Conservation (phyloP, 2,329 filamentous ascomycete species). For the Colletotrichum destructivum region DNA sequence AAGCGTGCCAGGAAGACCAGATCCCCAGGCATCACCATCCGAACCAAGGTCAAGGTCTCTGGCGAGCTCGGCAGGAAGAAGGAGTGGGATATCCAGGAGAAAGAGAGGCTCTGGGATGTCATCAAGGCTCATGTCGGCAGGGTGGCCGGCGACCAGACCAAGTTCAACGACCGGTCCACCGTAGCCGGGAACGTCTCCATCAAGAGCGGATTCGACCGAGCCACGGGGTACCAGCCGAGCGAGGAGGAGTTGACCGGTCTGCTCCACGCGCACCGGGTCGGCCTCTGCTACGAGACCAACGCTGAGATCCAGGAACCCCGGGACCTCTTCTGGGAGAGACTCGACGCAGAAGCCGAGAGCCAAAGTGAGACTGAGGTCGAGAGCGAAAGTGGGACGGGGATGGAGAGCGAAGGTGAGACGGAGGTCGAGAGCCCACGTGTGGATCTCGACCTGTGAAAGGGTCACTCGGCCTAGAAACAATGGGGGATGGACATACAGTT, state of each 20-base stretch:
- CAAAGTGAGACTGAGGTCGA: no score
- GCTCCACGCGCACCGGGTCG: neutral
- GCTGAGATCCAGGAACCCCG: neutral
- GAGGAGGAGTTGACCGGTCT: neutral
- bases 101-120: neutral
- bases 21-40: neutral
- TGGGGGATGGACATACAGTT: neutral
- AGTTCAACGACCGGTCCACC: neutral
- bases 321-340: neutral
- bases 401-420: no score
- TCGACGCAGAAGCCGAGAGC: no score
- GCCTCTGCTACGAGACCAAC: neutral
- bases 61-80: neutral
- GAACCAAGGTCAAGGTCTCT: neutral
- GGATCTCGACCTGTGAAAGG: neutral
- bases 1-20: neutral
- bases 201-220: neutral
- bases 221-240: neutral
- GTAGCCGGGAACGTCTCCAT: neutral
- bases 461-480: neutral
- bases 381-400: no score
- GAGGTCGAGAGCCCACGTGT: constrained; percentile 1
- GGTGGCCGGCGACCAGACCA: neutral
- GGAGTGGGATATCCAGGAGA: neutral
- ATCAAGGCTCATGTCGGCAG: neutral